These are phyloP conservation scores for Aspergillus pseudoterreus DNA, from an alignment of 2,329 filamentous ascomycete genomes.

Conservation along the genomic window DNA sequence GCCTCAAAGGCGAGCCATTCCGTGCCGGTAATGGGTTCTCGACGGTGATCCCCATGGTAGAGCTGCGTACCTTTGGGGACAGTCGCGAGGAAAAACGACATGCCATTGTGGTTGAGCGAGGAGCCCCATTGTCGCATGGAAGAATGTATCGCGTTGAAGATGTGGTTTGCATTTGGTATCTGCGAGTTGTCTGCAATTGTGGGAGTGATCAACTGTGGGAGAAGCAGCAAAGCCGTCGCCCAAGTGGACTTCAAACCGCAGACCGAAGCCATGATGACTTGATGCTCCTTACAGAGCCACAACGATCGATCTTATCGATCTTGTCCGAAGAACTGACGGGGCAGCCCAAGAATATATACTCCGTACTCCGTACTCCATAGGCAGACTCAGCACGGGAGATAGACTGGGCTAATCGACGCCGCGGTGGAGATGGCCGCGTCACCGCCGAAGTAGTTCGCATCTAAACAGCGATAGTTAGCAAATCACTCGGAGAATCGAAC, in stretches of 20 bases:
- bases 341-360: not conserved
- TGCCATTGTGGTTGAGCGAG: constrained; percentile 69
- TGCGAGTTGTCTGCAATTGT: not conserved
- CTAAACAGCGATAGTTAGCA: no score
- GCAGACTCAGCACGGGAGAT: not conserved
- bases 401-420: not conserved
- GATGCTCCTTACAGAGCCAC: not conserved
- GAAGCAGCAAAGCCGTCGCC: not conserved
- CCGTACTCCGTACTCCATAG: no score
- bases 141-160: constrained; percentile 71
- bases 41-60: constrained; percentile 59
- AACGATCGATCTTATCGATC: constrained; percentile 1
- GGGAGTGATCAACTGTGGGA: not conserved
- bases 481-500: no score
- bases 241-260: not conserved
- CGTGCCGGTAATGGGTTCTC: constrained; percentile 48
- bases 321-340: not conserved
- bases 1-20: constrained; percentile 77
- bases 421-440: not conserved
- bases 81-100: constrained; percentile 65
- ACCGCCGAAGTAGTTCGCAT: no score
- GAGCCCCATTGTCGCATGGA: constrained; percentile 73
- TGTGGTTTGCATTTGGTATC: constrained; percentile 54
- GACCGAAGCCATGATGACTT: not conserved
- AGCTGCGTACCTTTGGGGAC: constrained; percentile 63